These are phyloP conservation scores for Hordeum pubiflorum DNA, from an alignment of 202 grass and related monocot genomes.

Conservation along the genomic window DNA sequence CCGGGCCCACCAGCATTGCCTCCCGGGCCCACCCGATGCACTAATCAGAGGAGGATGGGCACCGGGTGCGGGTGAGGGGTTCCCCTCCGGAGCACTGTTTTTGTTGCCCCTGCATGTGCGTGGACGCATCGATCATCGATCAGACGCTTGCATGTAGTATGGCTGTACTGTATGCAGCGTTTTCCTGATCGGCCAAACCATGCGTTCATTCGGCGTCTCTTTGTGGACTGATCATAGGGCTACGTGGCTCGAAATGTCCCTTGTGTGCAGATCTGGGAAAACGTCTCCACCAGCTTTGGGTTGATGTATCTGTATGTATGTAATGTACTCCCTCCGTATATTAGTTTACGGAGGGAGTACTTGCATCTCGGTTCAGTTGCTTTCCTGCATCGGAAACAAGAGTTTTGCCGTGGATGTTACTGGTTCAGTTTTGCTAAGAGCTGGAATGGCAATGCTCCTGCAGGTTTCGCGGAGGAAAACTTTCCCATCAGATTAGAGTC, in stretches of 20 bases:
- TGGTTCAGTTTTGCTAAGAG: not conserved
- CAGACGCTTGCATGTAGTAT: too few relatives aligned
- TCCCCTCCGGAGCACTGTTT: constrained; percentile 31
- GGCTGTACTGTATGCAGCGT: too few relatives aligned
- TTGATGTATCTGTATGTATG: too few relatives aligned
- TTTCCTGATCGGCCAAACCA: not conserved
- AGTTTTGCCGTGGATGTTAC: not conserved
- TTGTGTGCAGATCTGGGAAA: too few relatives aligned
- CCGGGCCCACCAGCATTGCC: too few relatives aligned
- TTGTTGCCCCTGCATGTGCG: constrained; percentile 33
- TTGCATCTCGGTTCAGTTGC: not conserved
- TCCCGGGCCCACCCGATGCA: too few relatives aligned
- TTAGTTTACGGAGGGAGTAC: too few relatives aligned
- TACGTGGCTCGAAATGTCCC: too few relatives aligned
- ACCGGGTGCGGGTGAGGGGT: constrained; percentile 35
- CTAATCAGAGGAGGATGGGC: not conserved
- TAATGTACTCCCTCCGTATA: too few relatives aligned
- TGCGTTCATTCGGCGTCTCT: not conserved
- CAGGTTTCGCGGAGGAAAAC: not conserved
- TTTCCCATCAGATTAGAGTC: too few relatives aligned
- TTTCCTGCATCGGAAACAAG: not conserved
- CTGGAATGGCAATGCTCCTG: not conserved
- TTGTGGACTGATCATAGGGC: not conserved
- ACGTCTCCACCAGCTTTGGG: not conserved
- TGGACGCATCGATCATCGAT: not conserved